Conservation (phyloP, 257 asterid genomes). For the Nicotiana otophora region DNA sequence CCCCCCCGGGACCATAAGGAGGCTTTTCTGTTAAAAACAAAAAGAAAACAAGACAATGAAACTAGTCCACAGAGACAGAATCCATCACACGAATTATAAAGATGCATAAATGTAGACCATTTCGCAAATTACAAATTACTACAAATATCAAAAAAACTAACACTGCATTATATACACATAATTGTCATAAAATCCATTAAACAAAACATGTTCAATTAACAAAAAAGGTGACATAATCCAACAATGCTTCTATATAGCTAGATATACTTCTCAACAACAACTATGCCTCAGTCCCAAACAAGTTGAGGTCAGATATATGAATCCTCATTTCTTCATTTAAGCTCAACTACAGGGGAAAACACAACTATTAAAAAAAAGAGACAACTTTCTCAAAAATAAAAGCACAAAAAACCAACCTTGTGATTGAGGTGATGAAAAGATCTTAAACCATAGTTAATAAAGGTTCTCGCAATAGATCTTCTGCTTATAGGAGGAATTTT, state of each 20-base stretch:
- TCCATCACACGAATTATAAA: background rate
- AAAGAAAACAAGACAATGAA: too few species aligned
- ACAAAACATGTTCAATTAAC: background rate
- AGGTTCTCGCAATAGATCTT: constrained; percentile 26
- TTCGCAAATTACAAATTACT: too few species aligned
- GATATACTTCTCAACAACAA: too few species aligned
- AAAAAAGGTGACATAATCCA: background rate
- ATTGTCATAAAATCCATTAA: background rate
- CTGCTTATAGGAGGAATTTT: constrained; percentile 26
- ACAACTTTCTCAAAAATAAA: background rate
- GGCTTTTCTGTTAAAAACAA: too few species aligned
- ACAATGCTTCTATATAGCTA: background rate
- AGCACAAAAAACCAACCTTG: constrained; percentile 32
- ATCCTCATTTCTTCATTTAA: too few species aligned
- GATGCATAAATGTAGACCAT: background rate
- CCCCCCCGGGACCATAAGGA: too few species aligned
- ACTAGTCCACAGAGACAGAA: background rate
- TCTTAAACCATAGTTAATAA: constrained; percentile 37
- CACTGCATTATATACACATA: too few species aligned
- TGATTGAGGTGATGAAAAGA: constrained; percentile 37
- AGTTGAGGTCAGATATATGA: too few species aligned
- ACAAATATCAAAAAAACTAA: too few species aligned
- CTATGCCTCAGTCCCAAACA: too few species aligned
- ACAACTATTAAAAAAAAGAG: background rate
- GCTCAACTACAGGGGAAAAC: background rate